Evolutionary conservation across 108 stramenopile species (phyloP).

Genomic region (Pseudonitzschia multiseries): DNA sequence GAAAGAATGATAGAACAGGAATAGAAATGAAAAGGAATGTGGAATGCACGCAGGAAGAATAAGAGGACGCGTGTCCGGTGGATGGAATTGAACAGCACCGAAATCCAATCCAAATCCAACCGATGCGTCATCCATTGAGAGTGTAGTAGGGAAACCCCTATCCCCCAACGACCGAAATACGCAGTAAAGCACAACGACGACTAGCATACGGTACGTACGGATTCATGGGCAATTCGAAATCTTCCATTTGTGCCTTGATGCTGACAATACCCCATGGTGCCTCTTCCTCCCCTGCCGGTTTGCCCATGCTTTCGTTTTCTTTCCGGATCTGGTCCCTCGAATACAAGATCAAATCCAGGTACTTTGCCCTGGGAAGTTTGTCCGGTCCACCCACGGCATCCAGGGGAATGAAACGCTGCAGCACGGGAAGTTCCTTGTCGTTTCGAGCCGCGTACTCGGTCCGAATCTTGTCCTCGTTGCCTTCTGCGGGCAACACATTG

Average conservation of each 20-base stretch:
- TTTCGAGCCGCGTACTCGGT: slow-evolving; percentile 88
- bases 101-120: too few relatives aligned
- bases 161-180: too few relatives aligned
- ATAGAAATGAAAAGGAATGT: neutral
- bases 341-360: slow-evolving; percentile 93
- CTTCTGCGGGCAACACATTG: slow-evolving; percentile 74
- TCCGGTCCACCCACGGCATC: slow-evolving; percentile 38
- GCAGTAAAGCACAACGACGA: too few relatives aligned
- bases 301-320: slow-evolving; percentile 82
- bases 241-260: slow-evolving; percentile 95
- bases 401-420: slow-evolving; percentile 78
- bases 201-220: slow-evolving; percentile 3
- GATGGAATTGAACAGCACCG: neutral
- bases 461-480: slow-evolving; percentile 80
- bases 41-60: neutral
- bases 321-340: slow-evolving; percentile 92
- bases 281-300: slow-evolving; percentile 38
- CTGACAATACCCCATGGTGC: slow-evolving; percentile 97
- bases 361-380: slow-evolving; percentile 79
- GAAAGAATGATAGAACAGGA: neutral
- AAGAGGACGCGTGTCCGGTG: neutral
- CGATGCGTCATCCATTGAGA: too few relatives aligned
- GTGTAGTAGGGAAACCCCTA: too few relatives aligned
- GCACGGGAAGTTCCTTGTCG: slow-evolving; percentile 89
- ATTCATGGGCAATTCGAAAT: slow-evolving; percentile 85